Evolutionary conservation across 306 rosid species (phyloP), one percentile per base, ranked within the genome.

Genomic region (Quercus cerris): DNA sequence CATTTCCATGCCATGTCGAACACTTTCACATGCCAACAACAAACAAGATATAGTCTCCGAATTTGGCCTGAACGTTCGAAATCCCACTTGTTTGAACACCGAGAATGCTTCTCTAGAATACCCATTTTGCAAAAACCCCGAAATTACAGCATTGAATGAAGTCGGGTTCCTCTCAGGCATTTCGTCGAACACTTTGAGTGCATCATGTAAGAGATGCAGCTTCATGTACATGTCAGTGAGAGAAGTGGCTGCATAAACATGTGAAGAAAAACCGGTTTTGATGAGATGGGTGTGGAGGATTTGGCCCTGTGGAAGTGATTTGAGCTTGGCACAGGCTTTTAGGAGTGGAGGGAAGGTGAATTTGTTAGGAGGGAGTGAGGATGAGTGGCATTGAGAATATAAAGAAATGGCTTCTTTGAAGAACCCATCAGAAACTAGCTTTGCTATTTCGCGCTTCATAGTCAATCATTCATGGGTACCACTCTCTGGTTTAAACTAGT

Each of bases 291-390:
- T 56, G 28, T 90, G 97, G 9, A 88, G 77, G 75, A 78, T 86
- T 78, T 86, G 87, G n/a, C 87, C 83, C 0, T 80, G 83, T 49
- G 71, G 61, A 51, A 75, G 55, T 9, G 78, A 77, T 55, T 68
- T 31, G 64, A 88, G 91, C 46, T 84, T 87, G 74, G 89, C 86
- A 31, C 90, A 90, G 52, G 97, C 97, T 88, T 92, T 94, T 83
- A 94, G 80, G 71, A 89, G 93, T 79, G 94, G 64, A 52, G 93
- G 92, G 74, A 92, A 89, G 3, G 83, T 88, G 85, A 87, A 94
- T 46, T 81, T 80, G 80, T 83, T 80, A 77, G 88, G 85, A 30
- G 77, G 75, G 33, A 27, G 22, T 23, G 84, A 83, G 52, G 87
- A 46, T 17, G 83, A 83, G 82, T 78, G 89, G 55, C 18, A 81